Evolutionary conservation across 352 stramenopile species (phyloP).

Genomic region (Hyphochytrium catenoides): DNA sequence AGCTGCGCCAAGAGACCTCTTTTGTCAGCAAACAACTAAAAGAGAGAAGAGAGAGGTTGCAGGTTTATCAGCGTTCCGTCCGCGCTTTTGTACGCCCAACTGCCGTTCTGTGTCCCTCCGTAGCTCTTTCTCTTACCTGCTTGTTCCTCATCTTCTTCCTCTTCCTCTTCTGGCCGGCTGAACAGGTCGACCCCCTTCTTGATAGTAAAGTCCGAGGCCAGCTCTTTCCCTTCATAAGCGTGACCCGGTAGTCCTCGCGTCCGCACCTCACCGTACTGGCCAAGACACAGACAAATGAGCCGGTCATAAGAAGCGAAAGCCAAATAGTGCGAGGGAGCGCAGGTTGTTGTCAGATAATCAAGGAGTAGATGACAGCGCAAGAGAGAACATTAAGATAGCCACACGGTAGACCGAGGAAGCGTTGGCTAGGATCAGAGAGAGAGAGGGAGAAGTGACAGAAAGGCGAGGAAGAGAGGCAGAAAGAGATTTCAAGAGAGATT

Average conservation of each 20-base stretch:
- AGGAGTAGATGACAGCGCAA: too few relatives aligned
- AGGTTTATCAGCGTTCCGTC: background rate
- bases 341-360: too few relatives aligned
- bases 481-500: too few relatives aligned
- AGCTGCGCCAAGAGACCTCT: background rate
- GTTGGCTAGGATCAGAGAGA: too few relatives aligned
- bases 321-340: too few relatives aligned
- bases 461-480: too few relatives aligned
- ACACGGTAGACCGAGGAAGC: too few relatives aligned
- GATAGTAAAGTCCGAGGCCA: conserved; percentile 36
- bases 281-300: too few relatives aligned
- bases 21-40: background rate
- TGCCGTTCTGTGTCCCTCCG: background rate
- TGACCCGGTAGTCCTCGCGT: conserved; percentile 35
- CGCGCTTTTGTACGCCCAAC: background rate
- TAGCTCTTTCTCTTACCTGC: background rate
- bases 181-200: conserved; percentile 56
- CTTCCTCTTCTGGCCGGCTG: conserved; percentile 22
- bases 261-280: conserved; percentile 4
- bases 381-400: too few relatives aligned
- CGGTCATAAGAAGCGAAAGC: too few relatives aligned
- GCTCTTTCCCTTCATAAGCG: conserved; percentile 62
- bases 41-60: background rate
- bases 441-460: too few relatives aligned
- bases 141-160: conserved; percentile 29